Percentiles rank a stretch among this genome's conserved stretches.
Conservation (phyloP, 176 grass and related monocot genomes). For the sorghum (Sorghum bicolor) region Sorghum_bicolor_NCBIv3 NC_012872.2:62163501-62164000, state of each 20-base stretch:
- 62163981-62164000: background rate
- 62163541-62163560: constrained; percentile 3
- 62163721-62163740: constrained; percentile 58
- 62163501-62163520: background rate
- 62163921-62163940: constrained; percentile 6
- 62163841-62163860: background rate
- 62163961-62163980: background rate
- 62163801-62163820: constrained; percentile 55
- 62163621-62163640: constrained; percentile 83
- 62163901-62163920: constrained; percentile 18
- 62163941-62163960: constrained; percentile 20
- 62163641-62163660: constrained; percentile 49
- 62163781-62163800: constrained; percentile 71
- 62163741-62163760: constrained; percentile 23
- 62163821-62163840: constrained; percentile 60
- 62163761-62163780: constrained; percentile 56
- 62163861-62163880: background rate
- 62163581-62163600: background rate
- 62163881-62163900: constrained; percentile 24
- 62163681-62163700: constrained; percentile 51
- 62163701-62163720: constrained; percentile 75
- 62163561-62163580: background rate
- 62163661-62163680: constrained; percentile 73
- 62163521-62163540: background rate
- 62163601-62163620: constrained; percentile 4